A percentile compares a stretch with the other conserved stretches of the same genome.
phyloP scores from a whole-genome alignment of 345 rosid genomes.

The Noccaea caerulescens region DNA sequence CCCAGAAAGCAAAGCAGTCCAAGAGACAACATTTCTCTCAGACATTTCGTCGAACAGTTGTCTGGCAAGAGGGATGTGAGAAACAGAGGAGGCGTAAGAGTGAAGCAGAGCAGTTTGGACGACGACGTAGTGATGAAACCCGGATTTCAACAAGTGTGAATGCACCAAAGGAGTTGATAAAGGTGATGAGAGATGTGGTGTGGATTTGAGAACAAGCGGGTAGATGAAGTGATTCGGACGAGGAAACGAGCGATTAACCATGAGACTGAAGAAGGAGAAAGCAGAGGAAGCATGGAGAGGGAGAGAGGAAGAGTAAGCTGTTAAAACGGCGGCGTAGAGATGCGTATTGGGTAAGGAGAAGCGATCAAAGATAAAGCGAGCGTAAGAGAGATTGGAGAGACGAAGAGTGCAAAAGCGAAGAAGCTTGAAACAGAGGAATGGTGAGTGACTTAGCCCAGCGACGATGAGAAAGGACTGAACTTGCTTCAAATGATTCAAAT shows the following conservation, averaged over 20 bases:
- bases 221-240: constrained; percentile 73
- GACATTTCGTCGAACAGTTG: constrained; percentile 80
- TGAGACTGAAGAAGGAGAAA: constrained; percentile 57
- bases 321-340: constrained; percentile 75
- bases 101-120: constrained; percentile 81
- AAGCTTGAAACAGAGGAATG: constrained; percentile 73
- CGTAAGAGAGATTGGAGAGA: constrained; percentile 59
- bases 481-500: constrained; percentile 71
- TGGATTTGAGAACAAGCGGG: constrained; percentile 72
- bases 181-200: constrained; percentile 44
- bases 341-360: constrained; percentile 58
- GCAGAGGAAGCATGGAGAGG: constrained; percentile 49
- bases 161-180: constrained; percentile 59
- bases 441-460: constrained; percentile 62
- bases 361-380: constrained; percentile 65
- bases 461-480: constrained; percentile 64
- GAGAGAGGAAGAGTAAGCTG: constrained; percentile 65
- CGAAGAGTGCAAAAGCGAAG: constrained; percentile 71
- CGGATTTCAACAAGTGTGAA: constrained; percentile 58
- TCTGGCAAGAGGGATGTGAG: constrained; percentile 52
- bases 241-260: constrained; percentile 56
- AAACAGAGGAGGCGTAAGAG: constrained; percentile 59
- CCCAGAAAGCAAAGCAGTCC: constrained; percentile 87
- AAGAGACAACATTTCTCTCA: constrained; percentile 66
- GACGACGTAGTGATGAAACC: constrained; percentile 62